phyloP scores from a whole-genome alignment of 139 green algal genomes.

The Tetradesmus lagerheimii region DNA sequence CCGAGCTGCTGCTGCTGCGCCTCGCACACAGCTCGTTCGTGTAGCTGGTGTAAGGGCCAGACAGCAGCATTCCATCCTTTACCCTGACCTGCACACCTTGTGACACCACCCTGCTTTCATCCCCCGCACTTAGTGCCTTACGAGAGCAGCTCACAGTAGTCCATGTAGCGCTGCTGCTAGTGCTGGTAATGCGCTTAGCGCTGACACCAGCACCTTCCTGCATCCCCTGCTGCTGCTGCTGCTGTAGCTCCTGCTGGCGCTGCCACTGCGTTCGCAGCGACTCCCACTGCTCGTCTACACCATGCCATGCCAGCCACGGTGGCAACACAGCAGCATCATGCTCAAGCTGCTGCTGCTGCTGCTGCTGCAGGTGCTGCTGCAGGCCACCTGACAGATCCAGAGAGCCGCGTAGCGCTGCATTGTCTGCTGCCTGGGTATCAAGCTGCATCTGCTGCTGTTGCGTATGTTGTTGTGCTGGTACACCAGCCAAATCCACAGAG shows the following conservation, averaged over 20 bases:
- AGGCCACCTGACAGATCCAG: neutral
- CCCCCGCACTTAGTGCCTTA: neutral
- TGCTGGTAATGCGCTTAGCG: neutral
- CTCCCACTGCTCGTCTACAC: neutral
- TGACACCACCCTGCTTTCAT: neutral
- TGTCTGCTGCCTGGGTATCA: no score
- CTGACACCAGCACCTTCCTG: no score
- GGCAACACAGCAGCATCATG: neutral
- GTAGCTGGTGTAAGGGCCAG: neutral
- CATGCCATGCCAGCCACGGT: neutral
- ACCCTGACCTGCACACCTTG: neutral
- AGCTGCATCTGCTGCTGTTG: neutral
- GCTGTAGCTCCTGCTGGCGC: neutral
- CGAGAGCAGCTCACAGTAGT: neutral
- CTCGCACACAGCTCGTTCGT: neutral
- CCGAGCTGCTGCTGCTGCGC: neutral
- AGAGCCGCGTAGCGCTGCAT: neutral
- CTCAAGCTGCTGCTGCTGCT: neutral
- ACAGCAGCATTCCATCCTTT: neutral
- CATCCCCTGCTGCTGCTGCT: neutral
- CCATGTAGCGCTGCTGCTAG: neutral
- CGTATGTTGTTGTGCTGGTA: neutral
- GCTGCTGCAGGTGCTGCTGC: neutral
- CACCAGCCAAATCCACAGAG: neutral
- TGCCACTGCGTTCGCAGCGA: neutral